These are phyloP conservation scores for Diplodia seriata DNA, from an alignment of 2,329 filamentous ascomycete species.

Conservation along the genomic window DNA sequence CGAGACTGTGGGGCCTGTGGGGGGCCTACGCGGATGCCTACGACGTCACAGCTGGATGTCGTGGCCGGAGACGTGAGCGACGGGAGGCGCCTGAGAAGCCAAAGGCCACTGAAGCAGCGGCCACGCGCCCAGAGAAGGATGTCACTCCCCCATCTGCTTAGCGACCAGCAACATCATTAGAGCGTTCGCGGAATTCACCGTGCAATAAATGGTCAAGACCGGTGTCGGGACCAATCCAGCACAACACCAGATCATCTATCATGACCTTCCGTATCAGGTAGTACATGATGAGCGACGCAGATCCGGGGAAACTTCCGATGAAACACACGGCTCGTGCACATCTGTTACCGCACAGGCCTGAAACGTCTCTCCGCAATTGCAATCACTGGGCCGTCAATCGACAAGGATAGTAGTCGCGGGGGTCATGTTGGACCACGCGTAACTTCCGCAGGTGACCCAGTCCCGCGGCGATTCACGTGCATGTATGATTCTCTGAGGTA, in stretches of 20 bases:
- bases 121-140: neutral
- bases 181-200: no score
- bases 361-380: neutral
- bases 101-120: neutral
- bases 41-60: neutral
- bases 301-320: slow-evolving; percentile 17
- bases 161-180: neutral
- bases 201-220: neutral
- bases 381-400: neutral
- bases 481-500: neutral
- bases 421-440: neutral
- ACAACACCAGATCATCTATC: slow-evolving; percentile 11
- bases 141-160: no score
- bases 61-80: neutral
- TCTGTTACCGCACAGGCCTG: neutral
- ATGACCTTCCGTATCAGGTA: slow-evolving; percentile 13
- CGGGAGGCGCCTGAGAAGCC: neutral
- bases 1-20: neutral
- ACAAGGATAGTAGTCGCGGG: neutral
- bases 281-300: slow-evolving; percentile 10
- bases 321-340: slow-evolving; percentile 8
- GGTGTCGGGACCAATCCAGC: neutral
- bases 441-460: neutral
- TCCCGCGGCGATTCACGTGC: neutral
- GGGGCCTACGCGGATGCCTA: no score